phyloP scores from a whole-genome alignment of 345 rosid species.

The Pistacia atlantica region DNA sequence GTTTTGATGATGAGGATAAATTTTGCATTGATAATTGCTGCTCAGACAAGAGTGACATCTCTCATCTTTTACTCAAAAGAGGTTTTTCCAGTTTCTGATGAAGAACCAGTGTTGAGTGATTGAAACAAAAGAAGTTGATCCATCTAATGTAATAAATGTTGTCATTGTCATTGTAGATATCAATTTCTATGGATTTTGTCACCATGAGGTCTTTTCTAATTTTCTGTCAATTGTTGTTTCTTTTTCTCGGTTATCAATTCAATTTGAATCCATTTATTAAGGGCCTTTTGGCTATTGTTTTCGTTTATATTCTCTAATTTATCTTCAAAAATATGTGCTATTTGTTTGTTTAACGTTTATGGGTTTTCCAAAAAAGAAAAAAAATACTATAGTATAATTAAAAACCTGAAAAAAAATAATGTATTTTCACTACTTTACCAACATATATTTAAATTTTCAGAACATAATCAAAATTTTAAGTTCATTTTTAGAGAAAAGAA shows the following conservation, averaged over 20 bases:
- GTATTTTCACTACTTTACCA: too few relatives aligned
- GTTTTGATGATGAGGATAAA: not conserved
- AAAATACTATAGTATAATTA: too few relatives aligned
- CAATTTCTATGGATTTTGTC: not conserved
- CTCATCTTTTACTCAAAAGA: not conserved
- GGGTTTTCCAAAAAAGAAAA: too few relatives aligned
- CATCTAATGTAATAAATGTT: not conserved
- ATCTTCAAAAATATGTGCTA: too few relatives aligned
- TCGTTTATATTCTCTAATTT: too few relatives aligned
- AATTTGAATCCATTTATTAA: too few relatives aligned
- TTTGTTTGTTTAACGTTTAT: too few relatives aligned
- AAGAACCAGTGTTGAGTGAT: not conserved
- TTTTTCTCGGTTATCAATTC: not conserved
- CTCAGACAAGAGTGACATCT: not conserved
- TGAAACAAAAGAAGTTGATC: not conserved
- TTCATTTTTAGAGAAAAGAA: too few relatives aligned
- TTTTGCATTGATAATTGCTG: not conserved
- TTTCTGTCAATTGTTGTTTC: not conserved
- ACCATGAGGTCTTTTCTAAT: not conserved
- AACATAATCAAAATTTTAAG: too few relatives aligned
- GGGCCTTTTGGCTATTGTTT: too few relatives aligned
- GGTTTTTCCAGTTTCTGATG: not conserved
- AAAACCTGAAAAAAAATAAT: too few relatives aligned
- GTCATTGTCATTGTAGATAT: not conserved
- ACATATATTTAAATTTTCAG: too few relatives aligned